These are phyloP conservation scores for Dioszegia aurantiaca DNA, from an alignment of 768 basidiomycete species.

Conservation along the genomic window DNA sequence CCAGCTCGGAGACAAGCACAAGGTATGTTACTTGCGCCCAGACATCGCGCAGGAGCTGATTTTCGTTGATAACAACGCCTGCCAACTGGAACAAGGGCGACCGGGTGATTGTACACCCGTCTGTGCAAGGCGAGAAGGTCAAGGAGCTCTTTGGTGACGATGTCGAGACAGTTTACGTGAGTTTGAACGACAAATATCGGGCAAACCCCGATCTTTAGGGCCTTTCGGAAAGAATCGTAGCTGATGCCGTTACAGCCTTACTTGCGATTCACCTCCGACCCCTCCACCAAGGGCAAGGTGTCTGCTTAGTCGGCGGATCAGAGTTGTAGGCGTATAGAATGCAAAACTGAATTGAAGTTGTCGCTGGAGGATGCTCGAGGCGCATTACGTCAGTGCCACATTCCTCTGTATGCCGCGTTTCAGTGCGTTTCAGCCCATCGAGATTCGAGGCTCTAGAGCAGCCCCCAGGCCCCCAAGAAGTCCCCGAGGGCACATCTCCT, in stretches of 20 bases:
- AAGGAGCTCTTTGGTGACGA: slow-evolving; percentile 83
- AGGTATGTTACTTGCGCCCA: slow-evolving; percentile 58
- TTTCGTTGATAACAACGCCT: slow-evolving; percentile 69
- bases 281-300: slow-evolving; percentile 30
- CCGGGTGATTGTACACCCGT: slow-evolving; percentile 77
- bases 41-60: neutral
- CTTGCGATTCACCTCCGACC: slow-evolving; percentile 61
- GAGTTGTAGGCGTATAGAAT: neutral
- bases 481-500: no score
- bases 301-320: neutral
- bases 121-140: slow-evolving; percentile 80
- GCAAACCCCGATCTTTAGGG: no score
- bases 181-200: slow-evolving; percentile 18
- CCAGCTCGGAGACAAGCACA: slow-evolving; percentile 66
- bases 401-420: no score
- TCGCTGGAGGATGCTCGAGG: no score
- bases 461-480: no score
- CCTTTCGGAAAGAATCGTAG: neutral
- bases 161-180: slow-evolving; percentile 70
- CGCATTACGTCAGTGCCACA: no score
- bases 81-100: slow-evolving; percentile 58
- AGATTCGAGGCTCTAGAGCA: no score
- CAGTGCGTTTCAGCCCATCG: no score
- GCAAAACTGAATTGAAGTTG: no score
- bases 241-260: slow-evolving; percentile 62